A percentile compares a stretch with the other conserved stretches of the same genome.
phyloP scores from a whole-genome alignment of 1,284 basidiomycete genomes.

The Moniliella sp. region DNA sequence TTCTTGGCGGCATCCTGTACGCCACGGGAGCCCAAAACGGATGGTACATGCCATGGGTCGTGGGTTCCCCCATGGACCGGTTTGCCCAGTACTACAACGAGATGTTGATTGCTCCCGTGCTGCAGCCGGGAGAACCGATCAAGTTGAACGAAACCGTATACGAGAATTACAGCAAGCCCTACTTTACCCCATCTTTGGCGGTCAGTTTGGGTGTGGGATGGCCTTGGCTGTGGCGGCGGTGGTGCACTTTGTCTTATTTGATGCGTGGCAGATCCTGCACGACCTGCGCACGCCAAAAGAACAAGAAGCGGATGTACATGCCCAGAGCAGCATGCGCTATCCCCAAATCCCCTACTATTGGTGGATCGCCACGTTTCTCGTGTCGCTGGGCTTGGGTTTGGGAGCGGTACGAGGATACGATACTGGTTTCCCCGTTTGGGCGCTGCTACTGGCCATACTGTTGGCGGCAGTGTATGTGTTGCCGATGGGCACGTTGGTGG shows the following conservation, averaged over 20 bases:
- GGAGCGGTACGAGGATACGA: slow-evolving; percentile 49
- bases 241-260: slow-evolving; percentile 40
- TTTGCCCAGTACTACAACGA: no score
- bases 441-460: slow-evolving; percentile 42
- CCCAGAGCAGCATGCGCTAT: slow-evolving; percentile 59
- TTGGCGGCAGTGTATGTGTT: slow-evolving; percentile 44
- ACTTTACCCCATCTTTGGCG: no score
- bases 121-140: no score
- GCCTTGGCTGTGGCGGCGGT: slow-evolving; percentile 38
- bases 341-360: slow-evolving; percentile 46
- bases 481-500: slow-evolving; percentile 57
- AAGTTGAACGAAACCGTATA: no score
- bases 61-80: no score
- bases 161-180: no score
- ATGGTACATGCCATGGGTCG: slow-evolving; percentile 16
- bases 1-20: slow-evolving; percentile 18
- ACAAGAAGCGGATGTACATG: slow-evolving; percentile 60
- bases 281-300: slow-evolving; percentile 25
- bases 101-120: no score
- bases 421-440: slow-evolving; percentile 57
- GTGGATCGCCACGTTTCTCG: slow-evolving; percentile 40
- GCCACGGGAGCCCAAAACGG: slow-evolving; percentile 20
- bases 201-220: slow-evolving; percentile 39
- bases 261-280: slow-evolving; percentile 30
- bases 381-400: slow-evolving; percentile 46